These are phyloP conservation scores for Leishmania aethiopica DNA, from an alignment of 208 protist species.

Conservation along the genomic window DNA sequence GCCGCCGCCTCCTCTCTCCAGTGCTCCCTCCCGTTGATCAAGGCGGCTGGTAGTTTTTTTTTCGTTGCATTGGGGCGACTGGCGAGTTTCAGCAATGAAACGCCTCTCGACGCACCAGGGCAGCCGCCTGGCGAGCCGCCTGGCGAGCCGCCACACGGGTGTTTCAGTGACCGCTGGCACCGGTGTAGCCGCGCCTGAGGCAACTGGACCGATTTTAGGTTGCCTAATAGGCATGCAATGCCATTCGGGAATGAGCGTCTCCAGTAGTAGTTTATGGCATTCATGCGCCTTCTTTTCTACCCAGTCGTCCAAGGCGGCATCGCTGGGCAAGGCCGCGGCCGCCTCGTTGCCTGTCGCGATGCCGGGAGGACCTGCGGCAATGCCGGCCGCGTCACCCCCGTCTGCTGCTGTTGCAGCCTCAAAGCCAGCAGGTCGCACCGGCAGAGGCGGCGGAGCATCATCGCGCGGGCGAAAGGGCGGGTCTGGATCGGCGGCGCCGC, in stretches of 20 bases:
- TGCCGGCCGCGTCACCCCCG: conserved; percentile 9
- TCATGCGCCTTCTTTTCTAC: conserved; percentile 5
- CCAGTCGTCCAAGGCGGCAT: conserved; percentile 12
- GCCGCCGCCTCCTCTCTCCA: neutral
- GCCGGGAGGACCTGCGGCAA: conserved; percentile 1
- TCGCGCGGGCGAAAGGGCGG: conserved; percentile 8
- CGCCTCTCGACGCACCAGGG: neutral
- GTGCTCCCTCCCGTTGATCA: neutral
- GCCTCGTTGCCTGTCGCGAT: neutral
- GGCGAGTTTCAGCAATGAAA: neutral
- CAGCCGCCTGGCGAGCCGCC: neutral
- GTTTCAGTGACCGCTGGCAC: neutral
- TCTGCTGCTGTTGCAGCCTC: neutral
- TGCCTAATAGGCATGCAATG: neutral
- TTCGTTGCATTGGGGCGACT: neutral
- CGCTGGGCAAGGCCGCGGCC: neutral
- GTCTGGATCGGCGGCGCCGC: neutral
- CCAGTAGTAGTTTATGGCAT: neutral
- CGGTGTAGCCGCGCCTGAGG: neutral
- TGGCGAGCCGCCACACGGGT: neutral
- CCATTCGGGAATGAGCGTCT: neutral
- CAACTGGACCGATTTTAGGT: neutral
- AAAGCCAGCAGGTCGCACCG: neutral
- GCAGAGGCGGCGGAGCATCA: neutral
- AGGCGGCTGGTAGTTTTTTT: neutral